A percentile compares a stretch with the other conserved stretches of the same genome.
Evolutionary conservation across 2,329 filamentous ascomycete genomes (phyloP).

Genomic region (Aspergillus pseudoterreus): DNA sequence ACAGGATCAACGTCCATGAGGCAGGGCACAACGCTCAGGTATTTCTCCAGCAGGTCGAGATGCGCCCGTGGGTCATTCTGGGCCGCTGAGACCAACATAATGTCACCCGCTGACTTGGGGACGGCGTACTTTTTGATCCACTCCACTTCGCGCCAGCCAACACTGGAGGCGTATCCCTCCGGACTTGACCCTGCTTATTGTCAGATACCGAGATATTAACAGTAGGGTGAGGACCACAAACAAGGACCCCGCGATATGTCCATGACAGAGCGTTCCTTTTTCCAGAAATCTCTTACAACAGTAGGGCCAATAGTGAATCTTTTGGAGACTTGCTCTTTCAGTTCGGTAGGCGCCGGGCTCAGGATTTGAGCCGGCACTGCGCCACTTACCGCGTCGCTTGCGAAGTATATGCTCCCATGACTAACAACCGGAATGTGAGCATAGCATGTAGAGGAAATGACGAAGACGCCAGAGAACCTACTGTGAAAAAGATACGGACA

Average conservation of each 20-base stretch:
- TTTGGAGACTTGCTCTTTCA: conserved; percentile 28
- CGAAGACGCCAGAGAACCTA: conserved; percentile 14
- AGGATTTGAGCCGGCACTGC: conserved; percentile 26
- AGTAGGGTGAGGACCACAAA: conserved; percentile 17
- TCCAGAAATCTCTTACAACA: conserved; percentile 33
- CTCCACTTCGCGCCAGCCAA: conserved; percentile 31
- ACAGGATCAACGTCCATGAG: conserved; percentile 25
- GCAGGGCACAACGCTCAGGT: conserved; percentile 26
- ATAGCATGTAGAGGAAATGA: background rate
- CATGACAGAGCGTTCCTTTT: conserved; percentile 30
- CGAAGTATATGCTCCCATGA: conserved; percentile 39
- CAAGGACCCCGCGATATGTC: conserved; percentile 40
- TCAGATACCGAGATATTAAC: conserved; percentile 4
- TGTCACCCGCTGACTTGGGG: conserved; percentile 17
- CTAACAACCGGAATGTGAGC: conserved; percentile 9
- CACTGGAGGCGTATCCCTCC: conserved; percentile 28
- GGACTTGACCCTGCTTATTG: conserved; percentile 26
- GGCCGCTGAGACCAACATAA: conserved; percentile 18
- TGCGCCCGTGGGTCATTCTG: conserved; percentile 30
- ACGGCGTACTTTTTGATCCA: conserved; percentile 31
- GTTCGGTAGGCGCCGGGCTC: conserved; percentile 20
- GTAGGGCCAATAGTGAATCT: conserved; percentile 39
- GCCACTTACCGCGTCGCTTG: conserved; percentile 26
- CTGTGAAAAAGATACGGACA: conserved; percentile 33
- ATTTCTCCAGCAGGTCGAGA: conserved; percentile 31